phyloP scores from a whole-genome alignment of 108 stramenopile species.

The Nitzschia inconspicua region DNA sequence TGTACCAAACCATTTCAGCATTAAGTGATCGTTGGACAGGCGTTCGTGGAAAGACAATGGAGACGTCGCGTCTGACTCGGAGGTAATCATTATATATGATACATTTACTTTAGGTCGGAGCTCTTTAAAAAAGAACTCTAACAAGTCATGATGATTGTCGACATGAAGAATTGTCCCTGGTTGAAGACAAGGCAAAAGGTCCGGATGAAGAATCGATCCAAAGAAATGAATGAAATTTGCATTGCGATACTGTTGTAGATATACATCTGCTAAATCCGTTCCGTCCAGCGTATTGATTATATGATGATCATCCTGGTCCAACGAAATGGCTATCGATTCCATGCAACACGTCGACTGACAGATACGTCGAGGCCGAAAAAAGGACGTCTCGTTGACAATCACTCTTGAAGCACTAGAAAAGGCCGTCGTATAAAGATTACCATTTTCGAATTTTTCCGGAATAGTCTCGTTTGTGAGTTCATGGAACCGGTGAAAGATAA shows the following conservation, averaged over 20 bases:
- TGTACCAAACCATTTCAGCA: constrained; percentile 4
- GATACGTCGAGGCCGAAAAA: not conserved
- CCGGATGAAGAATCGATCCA: not conserved
- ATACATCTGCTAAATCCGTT: constrained; percentile 6
- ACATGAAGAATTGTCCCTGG: constrained; percentile 15
- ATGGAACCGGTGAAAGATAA: too few species aligned
- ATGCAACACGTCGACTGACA: constrained; percentile 8
- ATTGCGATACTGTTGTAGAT: not conserved
- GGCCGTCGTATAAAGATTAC: too few species aligned
- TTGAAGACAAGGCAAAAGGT: constrained; percentile 1
- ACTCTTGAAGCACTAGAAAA: too few species aligned
- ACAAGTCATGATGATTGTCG: not conserved
- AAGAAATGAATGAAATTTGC: not conserved
- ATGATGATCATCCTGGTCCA: constrained; percentile 6
- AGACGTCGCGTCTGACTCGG: not conserved
- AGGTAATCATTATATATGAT: constrained; percentile 4
- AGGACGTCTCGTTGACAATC: too few species aligned
- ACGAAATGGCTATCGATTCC: constrained; percentile 10
- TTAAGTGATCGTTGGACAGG: not conserved
- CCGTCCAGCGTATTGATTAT: constrained; percentile 20
- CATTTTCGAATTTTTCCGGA: too few species aligned
- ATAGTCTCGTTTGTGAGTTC: too few species aligned
- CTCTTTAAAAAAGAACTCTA: not conserved
- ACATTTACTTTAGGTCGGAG: constrained; percentile 9
- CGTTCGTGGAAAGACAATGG: not conserved